phyloP scores from a whole-genome alignment of 1,284 basidiomycete species.

The Trametes hirsuta region DNA sequence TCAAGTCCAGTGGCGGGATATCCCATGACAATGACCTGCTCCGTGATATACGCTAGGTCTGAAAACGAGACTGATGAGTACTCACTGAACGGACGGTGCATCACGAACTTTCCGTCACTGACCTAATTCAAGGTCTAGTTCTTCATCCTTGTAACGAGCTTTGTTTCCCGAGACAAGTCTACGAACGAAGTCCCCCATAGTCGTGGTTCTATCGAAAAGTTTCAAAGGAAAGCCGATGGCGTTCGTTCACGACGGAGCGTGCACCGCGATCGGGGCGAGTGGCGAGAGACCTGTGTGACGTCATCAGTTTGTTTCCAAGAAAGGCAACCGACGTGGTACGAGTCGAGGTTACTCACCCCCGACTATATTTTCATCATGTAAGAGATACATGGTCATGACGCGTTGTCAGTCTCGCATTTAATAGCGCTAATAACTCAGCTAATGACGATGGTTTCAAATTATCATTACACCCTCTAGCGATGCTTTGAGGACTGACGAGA shows the following conservation, averaged over 20 bases:
- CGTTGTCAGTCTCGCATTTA: too few species aligned
- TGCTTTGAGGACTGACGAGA: too few species aligned
- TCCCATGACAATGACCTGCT: conserved; percentile 86
- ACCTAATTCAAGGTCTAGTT: conserved; percentile 73
- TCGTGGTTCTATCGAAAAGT: neutral
- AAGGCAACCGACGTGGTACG: neutral
- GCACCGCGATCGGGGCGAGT: too few species aligned
- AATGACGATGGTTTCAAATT: too few species aligned
- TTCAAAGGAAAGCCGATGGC: too few species aligned
- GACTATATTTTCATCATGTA: too few species aligned
- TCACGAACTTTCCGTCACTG: conserved; percentile 3
- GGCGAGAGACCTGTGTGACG: too few species aligned
- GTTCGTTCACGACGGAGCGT: too few species aligned
- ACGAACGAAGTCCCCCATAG: conserved; percentile 65
- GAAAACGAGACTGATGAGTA: neutral
- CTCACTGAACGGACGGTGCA: neutral
- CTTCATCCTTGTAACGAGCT: conserved; percentile 74
- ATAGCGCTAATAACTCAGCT: too few species aligned
- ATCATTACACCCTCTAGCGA: too few species aligned
- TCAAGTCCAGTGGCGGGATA: conserved; percentile 85
- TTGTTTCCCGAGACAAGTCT: conserved; percentile 77
- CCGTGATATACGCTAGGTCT: conserved; percentile 87
- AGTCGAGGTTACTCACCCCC: neutral
- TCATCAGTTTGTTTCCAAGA: too few species aligned
- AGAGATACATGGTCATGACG: too few species aligned